These are phyloP conservation scores for Sporisorium iseilematis-ciliati DNA, from an alignment of 1,284 basidiomycete species.

Conservation along the genomic window DNA sequence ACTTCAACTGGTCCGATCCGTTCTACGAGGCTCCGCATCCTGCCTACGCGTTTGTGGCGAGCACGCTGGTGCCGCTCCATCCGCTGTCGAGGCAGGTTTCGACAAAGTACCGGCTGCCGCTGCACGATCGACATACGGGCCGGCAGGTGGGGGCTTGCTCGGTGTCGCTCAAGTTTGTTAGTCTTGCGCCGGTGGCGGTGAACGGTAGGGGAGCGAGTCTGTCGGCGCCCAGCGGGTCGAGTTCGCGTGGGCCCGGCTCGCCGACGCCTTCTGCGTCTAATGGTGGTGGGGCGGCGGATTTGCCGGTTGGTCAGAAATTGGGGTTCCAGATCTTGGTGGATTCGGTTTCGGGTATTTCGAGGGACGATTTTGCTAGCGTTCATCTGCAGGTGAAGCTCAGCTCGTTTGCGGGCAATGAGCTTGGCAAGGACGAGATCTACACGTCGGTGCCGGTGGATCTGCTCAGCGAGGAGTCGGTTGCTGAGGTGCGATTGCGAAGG, in stretches of 20 bases:
- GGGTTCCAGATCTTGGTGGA: constrained; percentile 60
- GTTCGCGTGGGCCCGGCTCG: constrained; percentile 27
- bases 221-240: constrained; percentile 26
- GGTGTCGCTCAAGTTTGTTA: constrained; percentile 61
- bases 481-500: constrained; percentile 51
- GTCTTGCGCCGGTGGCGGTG: constrained; percentile 36
- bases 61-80: constrained; percentile 83
- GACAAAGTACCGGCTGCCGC: constrained; percentile 53
- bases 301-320: constrained; percentile 56
- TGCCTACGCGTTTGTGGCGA: constrained; percentile 78
- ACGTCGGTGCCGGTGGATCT: constrained; percentile 57
- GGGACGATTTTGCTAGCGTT: constrained; percentile 41
- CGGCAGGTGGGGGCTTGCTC: constrained; percentile 45
- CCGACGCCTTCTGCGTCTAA: constrained; percentile 33
- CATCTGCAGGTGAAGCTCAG: constrained; percentile 62
- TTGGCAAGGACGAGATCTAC: constrained; percentile 56
- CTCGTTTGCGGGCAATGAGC: constrained; percentile 52
- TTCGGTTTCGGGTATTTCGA: constrained; percentile 51
- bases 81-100: constrained; percentile 78
- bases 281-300: constrained; percentile 18
- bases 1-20: constrained; percentile 91
- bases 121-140: constrained; percentile 47
- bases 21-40: constrained; percentile 80
- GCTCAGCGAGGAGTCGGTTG: constrained; percentile 27
- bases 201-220: constrained; percentile 17